Percentiles rank a stretch among this genome's conserved stretches.
phyloP scores from a whole-genome alignment of 148 eudicot genomes.

The Arbutus unedo region DNA sequence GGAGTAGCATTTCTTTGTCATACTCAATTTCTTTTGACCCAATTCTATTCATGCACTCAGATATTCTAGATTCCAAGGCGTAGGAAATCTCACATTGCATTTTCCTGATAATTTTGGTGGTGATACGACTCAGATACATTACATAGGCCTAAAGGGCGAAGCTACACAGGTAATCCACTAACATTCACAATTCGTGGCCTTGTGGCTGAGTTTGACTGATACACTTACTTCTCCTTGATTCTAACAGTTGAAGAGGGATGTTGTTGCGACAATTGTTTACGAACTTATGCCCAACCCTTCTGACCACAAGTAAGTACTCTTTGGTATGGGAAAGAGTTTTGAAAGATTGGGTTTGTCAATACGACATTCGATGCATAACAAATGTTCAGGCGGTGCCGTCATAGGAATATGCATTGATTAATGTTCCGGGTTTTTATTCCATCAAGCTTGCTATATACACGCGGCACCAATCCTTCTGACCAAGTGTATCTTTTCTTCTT shows the following conservation, averaged over 20 bases:
- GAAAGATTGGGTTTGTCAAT: neutral
- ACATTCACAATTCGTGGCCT: neutral
- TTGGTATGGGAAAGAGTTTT: neutral
- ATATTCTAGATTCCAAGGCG: constrained; percentile 89
- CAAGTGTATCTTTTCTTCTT: neutral
- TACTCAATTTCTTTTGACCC: neutral
- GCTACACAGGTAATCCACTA: constrained; percentile 74
- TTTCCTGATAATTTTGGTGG: constrained; percentile 94
- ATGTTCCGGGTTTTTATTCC: neutral
- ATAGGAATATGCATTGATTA: neutral
- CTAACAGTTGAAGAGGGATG: constrained; percentile 90
- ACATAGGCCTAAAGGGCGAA: constrained; percentile 97
- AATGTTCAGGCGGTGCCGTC: neutral
- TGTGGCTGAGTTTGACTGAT: neutral
- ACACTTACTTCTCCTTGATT: constrained; percentile 14
- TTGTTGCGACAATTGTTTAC: constrained; percentile 85
- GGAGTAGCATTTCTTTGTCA: constrained; percentile 7
- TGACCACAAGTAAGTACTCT: constrained; percentile 86
- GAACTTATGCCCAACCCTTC: constrained; percentile 97
- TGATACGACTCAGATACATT: constrained; percentile 78
- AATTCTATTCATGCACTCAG: constrained; percentile 32
- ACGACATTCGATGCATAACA: neutral
- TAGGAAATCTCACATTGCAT: constrained; percentile 89
- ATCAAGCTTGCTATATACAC: neutral
- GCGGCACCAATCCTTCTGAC: neutral